Evolutionary conservation across 169 alveolate species (phyloP), one percentile per base, ranked within the genome.

Genomic region (Plasmodium berghei): DNA sequence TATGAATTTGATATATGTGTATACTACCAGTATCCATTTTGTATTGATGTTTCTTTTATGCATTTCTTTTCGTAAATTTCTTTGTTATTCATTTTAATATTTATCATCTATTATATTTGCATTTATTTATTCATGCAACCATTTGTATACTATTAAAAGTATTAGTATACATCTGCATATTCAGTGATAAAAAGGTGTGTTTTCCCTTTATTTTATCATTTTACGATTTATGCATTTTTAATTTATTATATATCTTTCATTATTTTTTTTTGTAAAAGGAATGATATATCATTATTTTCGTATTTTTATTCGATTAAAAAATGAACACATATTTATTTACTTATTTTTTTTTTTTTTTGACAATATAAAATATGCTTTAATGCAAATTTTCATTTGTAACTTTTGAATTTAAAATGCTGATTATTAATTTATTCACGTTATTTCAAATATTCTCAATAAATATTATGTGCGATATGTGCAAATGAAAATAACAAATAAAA

Each of bases 301-400:
- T 16, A 16, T 20, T 42, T 14, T n/a, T 64, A 73, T 58, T 73
- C 28, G 48, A 58, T 73, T 73, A 73, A 22, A 56, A 58, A 73
- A 73, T 73, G 56, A 73, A 73, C 42, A 72, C 49, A 40, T 69
- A 42, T 69, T 46, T 69, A 18, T 42, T 69, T 9, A 22, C 6
- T 46, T 42, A 9, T 49, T 18, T 22, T 22, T 62, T 62, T 62
- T 62, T 72, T 18, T 18, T 22, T 62, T 62, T 28, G 12, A 22
- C 5, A 58, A 58, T 34, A 73, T 73, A 24, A 18, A 72, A 73
- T 42, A 58, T 56, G 87, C 70, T 56, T 73, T 73, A 73, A 73
- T 73, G 72, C 59, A 73, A 73, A 73, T 34, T 49, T 18, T 55
- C 42, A 73, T 73, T 56, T 73, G 87, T 73, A 49, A 56, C 59